Base-by-base conservation (phyloP, 176 grass and related monocot species). In the Olyra latifolia region DNA sequence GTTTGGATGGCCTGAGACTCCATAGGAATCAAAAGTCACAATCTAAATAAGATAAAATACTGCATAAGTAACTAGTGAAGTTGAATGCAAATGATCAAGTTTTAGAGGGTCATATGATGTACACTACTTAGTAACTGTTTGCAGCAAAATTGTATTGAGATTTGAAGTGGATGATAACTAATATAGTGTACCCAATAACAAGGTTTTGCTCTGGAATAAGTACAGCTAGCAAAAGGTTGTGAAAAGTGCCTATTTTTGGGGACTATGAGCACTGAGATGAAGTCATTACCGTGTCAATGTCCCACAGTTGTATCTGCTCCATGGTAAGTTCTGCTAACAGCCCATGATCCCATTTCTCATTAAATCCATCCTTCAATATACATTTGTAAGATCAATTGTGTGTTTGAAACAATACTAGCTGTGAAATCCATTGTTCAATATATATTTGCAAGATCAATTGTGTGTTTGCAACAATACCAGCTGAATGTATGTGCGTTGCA, bases 1-100 rank as follows among this genome's bases (percentile, higher is more conserved):
- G 78, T 98, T 98, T 77, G 92, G 92, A 76, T 98, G 92, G 22
- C 88, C 83, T 23, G 95, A 98, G 49, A 98, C 88, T 82, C 95
- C 95, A 72, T n/a, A 85, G 1, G 74, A 88, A 90, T 98, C 92
- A 76, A 98, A 98, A 23, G 92, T 89, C 41, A 94, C 72, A 25
- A 98, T 80, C 95, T 98, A 70, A 47, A 87, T 45, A 12, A 3
- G 39, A 82, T 47, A 0, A 81, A 65, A 69, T 32, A 30, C 41
- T 19, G 20, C 9, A 71, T 44, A 4, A 80, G 48, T 80, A 69
- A 19, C 16, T 47, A 46, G 2, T 0, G 35, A 19, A 10, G 1
- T 4, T 17, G 3, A 67, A 11, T 66, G 46, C 44, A 62, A 61
- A 16, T 3, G 15, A 61, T 2, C 15, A 9, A 64, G 0, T 40